Evolutionary conservation across 2,329 filamentous ascomycete species (phyloP).

Genomic region (Phaeosphaeria sp.): DNA sequence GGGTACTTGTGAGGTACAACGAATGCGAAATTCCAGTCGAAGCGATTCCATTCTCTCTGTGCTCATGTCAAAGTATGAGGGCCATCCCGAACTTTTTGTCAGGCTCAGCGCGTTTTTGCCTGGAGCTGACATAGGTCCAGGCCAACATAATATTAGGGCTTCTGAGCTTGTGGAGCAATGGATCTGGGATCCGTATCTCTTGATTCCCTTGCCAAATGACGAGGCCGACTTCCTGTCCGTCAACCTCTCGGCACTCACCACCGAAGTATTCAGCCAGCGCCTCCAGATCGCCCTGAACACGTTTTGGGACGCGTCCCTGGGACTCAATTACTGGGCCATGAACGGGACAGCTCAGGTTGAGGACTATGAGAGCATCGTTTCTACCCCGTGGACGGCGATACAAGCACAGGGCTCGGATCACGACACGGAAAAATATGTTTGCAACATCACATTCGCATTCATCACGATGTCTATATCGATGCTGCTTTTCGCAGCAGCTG

Average conservation of each 20-base stretch:
- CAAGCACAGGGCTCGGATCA: not conserved
- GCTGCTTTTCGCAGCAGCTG: conserved; percentile 1
- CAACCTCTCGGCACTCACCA: not conserved
- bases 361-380: not conserved
- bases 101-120: not conserved
- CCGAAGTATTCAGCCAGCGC: conserved; percentile 3
- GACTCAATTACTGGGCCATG: not conserved
- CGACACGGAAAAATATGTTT: conserved; percentile 1
- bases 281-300: conserved; percentile 15
- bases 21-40: not conserved
- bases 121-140: not conserved
- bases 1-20: not conserved
- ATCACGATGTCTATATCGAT: conserved; percentile 7
- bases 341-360: not conserved
- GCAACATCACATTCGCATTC: conserved; percentile 3
- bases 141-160: not conserved
- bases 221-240: not conserved
- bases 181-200: not conserved
- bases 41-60: not conserved
- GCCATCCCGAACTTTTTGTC: too few relatives aligned
- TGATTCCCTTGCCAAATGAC: not conserved
- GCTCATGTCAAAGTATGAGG: too few relatives aligned
- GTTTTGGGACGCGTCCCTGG: conserved; percentile 11
- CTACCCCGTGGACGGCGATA: not conserved
- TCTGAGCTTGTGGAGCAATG: not conserved